Conservation (phyloP, 2,329 filamentous ascomycete genomes). For the Exophiala alcalophila region DNA sequence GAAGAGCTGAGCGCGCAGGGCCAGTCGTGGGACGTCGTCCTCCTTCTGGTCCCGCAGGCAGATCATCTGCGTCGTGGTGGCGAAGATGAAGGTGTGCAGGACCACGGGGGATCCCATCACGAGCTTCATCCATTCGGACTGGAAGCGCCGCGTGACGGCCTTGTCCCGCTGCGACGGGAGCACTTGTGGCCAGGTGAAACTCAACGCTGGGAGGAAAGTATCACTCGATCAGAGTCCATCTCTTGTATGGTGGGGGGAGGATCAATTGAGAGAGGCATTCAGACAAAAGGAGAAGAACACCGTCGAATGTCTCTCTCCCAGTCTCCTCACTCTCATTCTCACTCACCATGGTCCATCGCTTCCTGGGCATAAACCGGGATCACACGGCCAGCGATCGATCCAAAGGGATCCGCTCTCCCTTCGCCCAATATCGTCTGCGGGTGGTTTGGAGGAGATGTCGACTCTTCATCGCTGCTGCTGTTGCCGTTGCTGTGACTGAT, state of each 20-base stretch:
- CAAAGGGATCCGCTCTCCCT: conserved; percentile 4
- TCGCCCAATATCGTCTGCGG: not conserved
- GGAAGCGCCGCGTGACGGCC: conserved; percentile 1
- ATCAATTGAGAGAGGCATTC: too few species aligned
- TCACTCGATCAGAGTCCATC: too few species aligned
- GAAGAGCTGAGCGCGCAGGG: not conserved
- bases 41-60: conserved; percentile 4
- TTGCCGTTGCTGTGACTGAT: too few species aligned
- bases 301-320: too few species aligned
- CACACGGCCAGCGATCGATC: not conserved
- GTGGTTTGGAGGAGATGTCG: not conserved
- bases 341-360: conserved; percentile 10
- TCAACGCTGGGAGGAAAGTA: not conserved
- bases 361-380: conserved; percentile 8
- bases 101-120: conserved; percentile 8
- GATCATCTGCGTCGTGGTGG: conserved; percentile 7
- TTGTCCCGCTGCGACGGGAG: conserved; percentile 3
- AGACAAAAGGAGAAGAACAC: too few species aligned
- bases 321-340: too few species aligned
- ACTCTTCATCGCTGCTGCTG: conserved; percentile 1
- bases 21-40: conserved; percentile 7
- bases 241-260: too few species aligned
- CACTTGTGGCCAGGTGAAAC: conserved; percentile 9
- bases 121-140: conserved; percentile 3
- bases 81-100: conserved; percentile 11